Evolutionary conservation across 2,329 filamentous ascomycete genomes (phyloP).

Genomic region (Orbilia brochopaga): DNA sequence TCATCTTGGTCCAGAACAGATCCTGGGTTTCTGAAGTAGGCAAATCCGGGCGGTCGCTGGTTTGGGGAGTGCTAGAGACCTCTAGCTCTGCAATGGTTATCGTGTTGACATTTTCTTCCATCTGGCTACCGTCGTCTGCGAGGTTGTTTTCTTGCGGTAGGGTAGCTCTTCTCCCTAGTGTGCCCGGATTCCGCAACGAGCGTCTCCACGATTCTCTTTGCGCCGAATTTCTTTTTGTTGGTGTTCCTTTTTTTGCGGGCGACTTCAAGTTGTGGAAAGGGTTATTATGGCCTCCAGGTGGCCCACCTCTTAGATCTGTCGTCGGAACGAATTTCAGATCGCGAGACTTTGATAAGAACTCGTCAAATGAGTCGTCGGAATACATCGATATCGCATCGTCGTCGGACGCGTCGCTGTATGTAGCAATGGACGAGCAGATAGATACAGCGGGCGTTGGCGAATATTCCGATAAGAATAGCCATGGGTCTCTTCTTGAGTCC

Average conservation of each 20-base stretch:
- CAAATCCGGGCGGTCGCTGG: not conserved
- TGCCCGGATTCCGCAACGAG: not conserved
- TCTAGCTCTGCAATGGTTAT: not conserved
- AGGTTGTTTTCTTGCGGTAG: not conserved
- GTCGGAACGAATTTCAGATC: not conserved
- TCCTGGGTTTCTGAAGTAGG: not conserved
- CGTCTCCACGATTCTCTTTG: not conserved
- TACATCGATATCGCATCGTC: not conserved
- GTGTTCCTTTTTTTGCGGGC: not conserved
- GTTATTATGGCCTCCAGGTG: not conserved
- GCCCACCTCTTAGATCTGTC: not conserved
- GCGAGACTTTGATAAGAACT: not conserved
- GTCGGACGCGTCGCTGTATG: not conserved
- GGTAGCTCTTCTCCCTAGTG: not conserved
- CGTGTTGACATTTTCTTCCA: not conserved
- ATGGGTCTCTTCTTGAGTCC: slow-evolving; percentile 3
- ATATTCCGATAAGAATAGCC: not conserved
- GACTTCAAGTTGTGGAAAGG: not conserved
- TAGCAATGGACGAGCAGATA: slow-evolving; percentile 28
- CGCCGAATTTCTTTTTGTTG: not conserved
- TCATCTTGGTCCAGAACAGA: not conserved
- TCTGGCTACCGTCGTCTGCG: not conserved
- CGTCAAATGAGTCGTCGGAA: slow-evolving; percentile 1
- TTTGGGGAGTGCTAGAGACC: not conserved
- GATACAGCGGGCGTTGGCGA: slow-evolving; percentile 33